Evolutionary conservation across 495 filamentous ascomycete genomes (phyloP).

Genomic region (Xylaria curta): DNA sequence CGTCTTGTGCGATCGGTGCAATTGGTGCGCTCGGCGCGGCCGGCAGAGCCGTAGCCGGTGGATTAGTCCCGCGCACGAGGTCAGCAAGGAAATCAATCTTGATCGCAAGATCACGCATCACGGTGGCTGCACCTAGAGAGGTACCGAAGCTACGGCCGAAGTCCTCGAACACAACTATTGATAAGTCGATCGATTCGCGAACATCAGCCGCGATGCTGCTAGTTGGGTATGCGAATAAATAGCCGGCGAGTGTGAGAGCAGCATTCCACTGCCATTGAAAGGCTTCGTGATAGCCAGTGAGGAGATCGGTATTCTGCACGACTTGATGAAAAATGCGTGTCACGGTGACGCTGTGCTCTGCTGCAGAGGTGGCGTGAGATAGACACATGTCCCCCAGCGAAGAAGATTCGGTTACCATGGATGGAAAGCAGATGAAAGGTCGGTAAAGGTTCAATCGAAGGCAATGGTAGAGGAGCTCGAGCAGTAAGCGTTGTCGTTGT

Average conservation of each 20-base stretch:
- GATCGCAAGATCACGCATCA: constrained; percentile 39
- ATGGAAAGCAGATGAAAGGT: constrained; percentile 51
- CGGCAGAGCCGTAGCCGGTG: not conserved
- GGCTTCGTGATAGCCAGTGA: constrained; percentile 52
- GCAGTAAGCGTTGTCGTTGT: constrained; percentile 52
- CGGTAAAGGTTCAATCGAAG: constrained; percentile 48
- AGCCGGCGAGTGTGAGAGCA: constrained; percentile 51
- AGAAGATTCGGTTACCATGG: constrained; percentile 33
- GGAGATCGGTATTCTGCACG: constrained; percentile 45
- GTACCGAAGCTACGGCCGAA: constrained; percentile 53
- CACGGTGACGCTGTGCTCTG: constrained; percentile 52
- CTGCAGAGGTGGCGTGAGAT: constrained; percentile 43
- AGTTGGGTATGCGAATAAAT: constrained; percentile 48
- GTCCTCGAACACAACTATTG: constrained; percentile 53
- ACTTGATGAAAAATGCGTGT: constrained; percentile 56
- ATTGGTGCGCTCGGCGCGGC: not conserved
- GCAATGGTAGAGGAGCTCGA: constrained; percentile 55
- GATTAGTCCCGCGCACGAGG: constrained; percentile 5
- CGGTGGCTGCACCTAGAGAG: constrained; percentile 48
- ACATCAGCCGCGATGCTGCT: constrained; percentile 38
- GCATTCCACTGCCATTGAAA: constrained; percentile 54
- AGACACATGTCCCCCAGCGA: constrained; percentile 28
- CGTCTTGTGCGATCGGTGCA: not conserved
- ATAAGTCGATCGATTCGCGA: constrained; percentile 47
- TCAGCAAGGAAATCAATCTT: constrained; percentile 33